phyloP scores from a whole-genome alignment of 345 rosid genomes.

The Citrus inodora region DNA sequence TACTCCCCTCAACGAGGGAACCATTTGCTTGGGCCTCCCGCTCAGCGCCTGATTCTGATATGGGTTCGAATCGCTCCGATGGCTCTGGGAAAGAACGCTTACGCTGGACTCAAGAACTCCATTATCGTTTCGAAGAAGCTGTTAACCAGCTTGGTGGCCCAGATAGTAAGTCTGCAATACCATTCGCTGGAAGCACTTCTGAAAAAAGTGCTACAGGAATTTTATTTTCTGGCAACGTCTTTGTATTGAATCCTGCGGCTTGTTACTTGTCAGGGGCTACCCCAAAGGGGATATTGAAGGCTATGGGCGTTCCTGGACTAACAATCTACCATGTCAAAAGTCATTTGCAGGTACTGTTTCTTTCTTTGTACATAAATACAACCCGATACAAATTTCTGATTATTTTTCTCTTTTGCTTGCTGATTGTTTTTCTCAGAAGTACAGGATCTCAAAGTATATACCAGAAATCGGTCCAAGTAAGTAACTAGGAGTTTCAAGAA shows the following conservation, averaged over 20 bases:
- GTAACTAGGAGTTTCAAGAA: conserved; percentile 11
- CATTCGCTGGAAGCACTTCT: not conserved
- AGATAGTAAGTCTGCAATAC: conserved; percentile 33
- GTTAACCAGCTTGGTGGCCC: conserved; percentile 57
- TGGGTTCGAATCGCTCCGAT: conserved; percentile 33
- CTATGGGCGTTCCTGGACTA: conserved; percentile 45
- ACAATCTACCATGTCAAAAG: conserved; percentile 73
- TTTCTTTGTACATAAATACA: not conserved
- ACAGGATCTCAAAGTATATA: conserved; percentile 55
- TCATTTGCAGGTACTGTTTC: conserved; percentile 54
- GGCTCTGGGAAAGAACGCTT: conserved; percentile 44
- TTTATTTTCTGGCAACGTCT: not conserved
- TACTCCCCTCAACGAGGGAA: conserved; percentile 10
- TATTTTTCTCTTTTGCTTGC: not conserved
- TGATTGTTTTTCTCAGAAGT: conserved; percentile 38
- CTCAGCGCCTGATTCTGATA: not conserved
- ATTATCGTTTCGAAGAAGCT: conserved; percentile 43
- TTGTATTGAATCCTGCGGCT: not conserved
- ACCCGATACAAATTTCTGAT: not conserved
- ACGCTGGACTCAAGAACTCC: conserved; percentile 49
- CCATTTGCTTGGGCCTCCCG: conserved; percentile 1
- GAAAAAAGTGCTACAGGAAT: not conserved
- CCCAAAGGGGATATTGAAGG: conserved; percentile 60
- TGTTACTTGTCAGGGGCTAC: conserved; percentile 47
- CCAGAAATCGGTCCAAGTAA: conserved; percentile 49